Evolutionary conservation across 331 rosid species (phyloP).

Genomic region (Saraca asoca): DNA sequence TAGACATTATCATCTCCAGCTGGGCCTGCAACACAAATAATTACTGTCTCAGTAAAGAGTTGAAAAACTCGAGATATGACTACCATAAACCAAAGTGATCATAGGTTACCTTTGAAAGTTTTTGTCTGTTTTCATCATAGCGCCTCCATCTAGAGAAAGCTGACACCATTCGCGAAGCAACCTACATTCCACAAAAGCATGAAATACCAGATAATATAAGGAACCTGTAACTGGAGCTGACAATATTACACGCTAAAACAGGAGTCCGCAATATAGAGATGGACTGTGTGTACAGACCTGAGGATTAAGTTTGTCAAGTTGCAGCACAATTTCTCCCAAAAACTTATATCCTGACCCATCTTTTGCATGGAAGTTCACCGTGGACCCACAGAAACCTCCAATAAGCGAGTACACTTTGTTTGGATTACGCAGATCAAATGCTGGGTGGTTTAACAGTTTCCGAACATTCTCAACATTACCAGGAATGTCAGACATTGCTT

Average conservation of each 20-base stretch:
- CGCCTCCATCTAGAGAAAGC: constrained; percentile 96
- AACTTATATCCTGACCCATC: constrained; percentile 87
- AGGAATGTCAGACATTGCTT: constrained; percentile 82
- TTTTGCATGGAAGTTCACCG: constrained; percentile 83
- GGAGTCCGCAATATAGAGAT: constrained; percentile 20
- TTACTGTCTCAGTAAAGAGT: background rate
- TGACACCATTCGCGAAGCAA: constrained; percentile 97
- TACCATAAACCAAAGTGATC: background rate
- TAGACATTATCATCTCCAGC: constrained; percentile 82
- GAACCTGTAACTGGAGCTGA: constrained; percentile 17
- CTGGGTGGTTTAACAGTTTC: constrained; percentile 76
- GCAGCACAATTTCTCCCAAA: constrained; percentile 75
- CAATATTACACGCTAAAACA: background rate
- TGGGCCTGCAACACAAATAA: constrained; percentile 74
- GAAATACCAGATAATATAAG: background rate
- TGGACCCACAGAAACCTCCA: constrained; percentile 96
- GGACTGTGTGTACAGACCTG: constrained; percentile 55
- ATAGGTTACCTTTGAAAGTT: constrained; percentile 55
- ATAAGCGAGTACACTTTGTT: constrained; percentile 96
- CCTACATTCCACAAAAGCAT: constrained; percentile 47
- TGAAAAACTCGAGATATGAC: background rate
- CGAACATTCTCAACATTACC: constrained; percentile 82
- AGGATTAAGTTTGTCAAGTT: constrained; percentile 85
- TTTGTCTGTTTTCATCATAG: constrained; percentile 53
- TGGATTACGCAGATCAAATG: constrained; percentile 89